Evolutionary conservation across 306 rosid genomes (phyloP).

Genomic region (Gillenia trifoliata): DNA sequence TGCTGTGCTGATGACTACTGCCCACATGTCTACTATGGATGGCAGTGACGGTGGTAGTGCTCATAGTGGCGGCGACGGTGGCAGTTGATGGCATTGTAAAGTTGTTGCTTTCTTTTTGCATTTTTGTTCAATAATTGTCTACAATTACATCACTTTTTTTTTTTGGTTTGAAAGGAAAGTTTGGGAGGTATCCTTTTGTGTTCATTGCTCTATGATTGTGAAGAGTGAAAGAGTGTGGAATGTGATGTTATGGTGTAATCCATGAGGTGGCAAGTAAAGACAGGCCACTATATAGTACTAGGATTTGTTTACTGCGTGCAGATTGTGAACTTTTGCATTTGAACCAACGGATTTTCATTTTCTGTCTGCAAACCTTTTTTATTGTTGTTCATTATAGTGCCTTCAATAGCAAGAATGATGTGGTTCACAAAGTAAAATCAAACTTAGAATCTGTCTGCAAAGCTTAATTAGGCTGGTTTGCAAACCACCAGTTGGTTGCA

Average conservation of each 20-base stretch:
- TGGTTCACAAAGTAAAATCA: too few species aligned
- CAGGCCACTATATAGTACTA: not conserved
- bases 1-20: constrained; percentile 17
- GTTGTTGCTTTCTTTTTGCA: not conserved
- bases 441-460: too few species aligned
- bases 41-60: constrained; percentile 28
- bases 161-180: not conserved
- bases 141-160: not conserved
- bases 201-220: not conserved
- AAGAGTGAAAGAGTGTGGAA: not conserved
- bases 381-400: not conserved
- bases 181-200: not conserved
- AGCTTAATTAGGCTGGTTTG: too few species aligned
- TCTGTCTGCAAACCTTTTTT: not conserved
- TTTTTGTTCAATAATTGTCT: not conserved
- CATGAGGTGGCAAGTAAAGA: too few species aligned
- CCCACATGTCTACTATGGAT: constrained; percentile 19
- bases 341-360: not conserved
- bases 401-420: not conserved
- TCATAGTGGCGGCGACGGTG: constrained; percentile 34
- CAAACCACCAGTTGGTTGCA: too few species aligned
- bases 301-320: not conserved
- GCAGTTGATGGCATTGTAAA: not conserved
- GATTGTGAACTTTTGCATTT: constrained; percentile 3
- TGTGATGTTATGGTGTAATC: not conserved